These are phyloP conservation scores for Tuber umbilicatum DNA, from an alignment of 495 filamentous ascomycete genomes.

Conservation along the genomic window DNA sequence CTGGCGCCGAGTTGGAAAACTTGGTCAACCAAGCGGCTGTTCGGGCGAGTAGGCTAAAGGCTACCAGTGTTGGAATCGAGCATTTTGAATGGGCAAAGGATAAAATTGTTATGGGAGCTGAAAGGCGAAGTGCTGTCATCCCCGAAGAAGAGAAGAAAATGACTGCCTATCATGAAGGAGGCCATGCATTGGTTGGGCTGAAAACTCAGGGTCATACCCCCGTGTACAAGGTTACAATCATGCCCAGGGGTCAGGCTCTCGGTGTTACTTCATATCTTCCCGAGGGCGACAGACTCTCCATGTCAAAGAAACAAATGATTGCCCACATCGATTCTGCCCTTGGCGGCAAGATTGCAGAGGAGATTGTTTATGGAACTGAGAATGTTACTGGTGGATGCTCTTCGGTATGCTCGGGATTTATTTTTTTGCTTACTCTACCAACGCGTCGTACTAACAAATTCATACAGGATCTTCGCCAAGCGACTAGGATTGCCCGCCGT, in stretches of 20 bases:
- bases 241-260: conserved; percentile 77
- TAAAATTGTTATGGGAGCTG: conserved; percentile 95
- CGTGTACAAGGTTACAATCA: conserved; percentile 93
- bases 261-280: conserved; percentile 79
- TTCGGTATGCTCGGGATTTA: conserved; percentile 50
- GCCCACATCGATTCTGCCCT: conserved; percentile 73
- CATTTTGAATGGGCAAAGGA: conserved; percentile 98
- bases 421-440: conserved; percentile 3
- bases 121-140: conserved; percentile 79
- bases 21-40: conserved; percentile 94
- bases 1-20: conserved; percentile 91
- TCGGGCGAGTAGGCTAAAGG: conserved; percentile 74
- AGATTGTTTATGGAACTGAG: conserved; percentile 80
- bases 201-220: conserved; percentile 64
- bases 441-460: neutral
- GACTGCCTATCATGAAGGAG: conserved; percentile 96
- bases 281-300: conserved; percentile 82
- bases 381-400: conserved; percentile 79
- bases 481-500: conserved; percentile 69
- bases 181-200: conserved; percentile 82
- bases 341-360: conserved; percentile 91
- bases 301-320: conserved; percentile 64
- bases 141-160: conserved; percentile 76
- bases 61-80: conserved; percentile 60
- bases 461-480: conserved; percentile 67